Conservation (phyloP, 169 alveolate genomes). For the Amoebophrya sp. region DNA sequence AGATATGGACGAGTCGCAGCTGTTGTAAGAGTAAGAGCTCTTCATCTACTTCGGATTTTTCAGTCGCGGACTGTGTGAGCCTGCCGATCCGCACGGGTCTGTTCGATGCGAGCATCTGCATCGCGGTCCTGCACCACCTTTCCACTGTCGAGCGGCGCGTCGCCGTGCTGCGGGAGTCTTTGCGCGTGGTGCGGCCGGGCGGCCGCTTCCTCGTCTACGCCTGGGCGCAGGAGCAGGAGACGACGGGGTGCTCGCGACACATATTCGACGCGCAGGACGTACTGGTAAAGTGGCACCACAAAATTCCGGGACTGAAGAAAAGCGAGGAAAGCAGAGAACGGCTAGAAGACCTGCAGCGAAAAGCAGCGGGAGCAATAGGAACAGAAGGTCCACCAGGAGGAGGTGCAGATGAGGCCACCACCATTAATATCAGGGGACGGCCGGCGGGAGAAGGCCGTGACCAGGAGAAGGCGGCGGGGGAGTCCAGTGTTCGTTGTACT, state of each 20-base stretch:
- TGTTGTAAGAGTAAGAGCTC: constrained; percentile 37
- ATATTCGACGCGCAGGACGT: neutral
- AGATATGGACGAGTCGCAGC: neutral
- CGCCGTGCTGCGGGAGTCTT: constrained; percentile 54
- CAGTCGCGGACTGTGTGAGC: constrained; percentile 1
- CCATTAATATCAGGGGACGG: no score
- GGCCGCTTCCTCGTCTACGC: constrained; percentile 65
- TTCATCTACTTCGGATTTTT: neutral
- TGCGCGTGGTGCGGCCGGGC: constrained; percentile 52
- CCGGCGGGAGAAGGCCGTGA: no score
- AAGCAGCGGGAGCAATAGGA: no score
- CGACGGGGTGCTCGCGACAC: neutral
- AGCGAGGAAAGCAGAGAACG: no score
- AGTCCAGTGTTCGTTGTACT: no score
- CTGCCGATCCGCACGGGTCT: constrained; percentile 26
- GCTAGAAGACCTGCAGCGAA: no score
- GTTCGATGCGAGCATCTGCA: constrained; percentile 69
- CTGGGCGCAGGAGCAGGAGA: constrained; percentile 57
- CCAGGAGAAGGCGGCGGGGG: no score
- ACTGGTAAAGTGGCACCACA: neutral
- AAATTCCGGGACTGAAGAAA: neutral
- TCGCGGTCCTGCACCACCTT: constrained; percentile 84
- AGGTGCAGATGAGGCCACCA: no score
- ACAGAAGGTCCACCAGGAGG: no score
- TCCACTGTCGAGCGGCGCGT: constrained; percentile 59